phyloP scores from a whole-genome alignment of 2,329 filamentous ascomycete species.

The Neurospora sp. region DNA sequence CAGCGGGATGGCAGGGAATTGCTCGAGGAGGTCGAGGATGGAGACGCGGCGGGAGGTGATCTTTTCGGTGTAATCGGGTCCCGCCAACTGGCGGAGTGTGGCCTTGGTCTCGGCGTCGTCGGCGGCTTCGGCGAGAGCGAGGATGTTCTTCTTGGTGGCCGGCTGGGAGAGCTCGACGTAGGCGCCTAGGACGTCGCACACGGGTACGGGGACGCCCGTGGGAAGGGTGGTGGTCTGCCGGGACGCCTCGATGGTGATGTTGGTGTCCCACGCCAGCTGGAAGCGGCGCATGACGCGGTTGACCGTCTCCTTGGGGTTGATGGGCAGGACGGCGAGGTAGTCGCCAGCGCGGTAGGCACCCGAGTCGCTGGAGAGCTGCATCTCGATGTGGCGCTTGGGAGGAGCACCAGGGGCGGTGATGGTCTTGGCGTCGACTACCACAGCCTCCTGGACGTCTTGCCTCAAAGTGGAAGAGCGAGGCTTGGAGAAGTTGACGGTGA shows the following conservation, averaged over 20 bases:
- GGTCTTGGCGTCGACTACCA: conserved; percentile 42
- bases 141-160: conserved; percentile 52
- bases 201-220: conserved; percentile 46
- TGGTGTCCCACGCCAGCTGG: conserved; percentile 57
- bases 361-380: conserved; percentile 56
- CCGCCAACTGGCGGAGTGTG: conserved; percentile 37
- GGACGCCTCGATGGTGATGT: conserved; percentile 49
- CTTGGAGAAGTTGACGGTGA: conserved; percentile 41
- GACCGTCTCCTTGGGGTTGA: conserved; percentile 56
- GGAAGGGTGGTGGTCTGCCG: conserved; percentile 45
- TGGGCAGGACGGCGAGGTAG: conserved; percentile 64
- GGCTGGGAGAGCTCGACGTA: conserved; percentile 68
- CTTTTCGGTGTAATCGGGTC: conserved; percentile 36
- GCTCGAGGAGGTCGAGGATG: conserved; percentile 60
- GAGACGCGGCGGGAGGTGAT: conserved; percentile 49
- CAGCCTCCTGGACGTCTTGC: conserved; percentile 53
- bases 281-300: conserved; percentile 57
- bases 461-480: conserved; percentile 48
- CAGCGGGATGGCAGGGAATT: conserved; percentile 48
- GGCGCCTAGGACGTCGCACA: conserved; percentile 53
- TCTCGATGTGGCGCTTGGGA: conserved; percentile 54
- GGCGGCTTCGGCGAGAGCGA: conserved; percentile 21
- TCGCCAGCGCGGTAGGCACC: conserved; percentile 60
- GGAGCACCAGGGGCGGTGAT: conserved; percentile 28
- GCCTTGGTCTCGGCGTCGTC: conserved; percentile 16